Evolutionary conservation across 2,329 filamentous ascomycete genomes (phyloP).

Genomic region (Lizonia empirigonia): DNA sequence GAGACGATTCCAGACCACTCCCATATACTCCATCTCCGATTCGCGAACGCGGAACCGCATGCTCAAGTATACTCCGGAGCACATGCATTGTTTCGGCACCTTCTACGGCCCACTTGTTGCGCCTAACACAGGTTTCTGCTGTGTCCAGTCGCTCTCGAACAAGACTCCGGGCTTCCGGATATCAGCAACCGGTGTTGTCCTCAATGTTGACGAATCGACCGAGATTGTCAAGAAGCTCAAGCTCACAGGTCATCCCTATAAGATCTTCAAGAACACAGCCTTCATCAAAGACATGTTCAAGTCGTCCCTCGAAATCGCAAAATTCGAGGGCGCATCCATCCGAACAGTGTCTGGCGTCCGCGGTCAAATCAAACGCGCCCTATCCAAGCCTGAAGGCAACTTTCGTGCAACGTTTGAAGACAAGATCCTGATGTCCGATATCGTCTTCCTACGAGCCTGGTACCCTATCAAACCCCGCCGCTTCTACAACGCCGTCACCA

Average conservation of each 20-base stretch:
- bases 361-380: conserved; percentile 94
- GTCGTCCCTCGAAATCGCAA: conserved; percentile 89
- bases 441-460: conserved; percentile 96
- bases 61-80: conserved; percentile 98
- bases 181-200: conserved; percentile 88
- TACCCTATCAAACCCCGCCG: conserved; percentile 93
- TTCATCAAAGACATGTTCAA: conserved; percentile 99
- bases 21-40: conserved; percentile 94
- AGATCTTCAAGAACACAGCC: conserved; percentile 99
- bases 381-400: conserved; percentile 91
- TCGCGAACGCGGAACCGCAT: conserved; percentile 92
- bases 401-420: conserved; percentile 98
- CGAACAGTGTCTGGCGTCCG: conserved; percentile 94
- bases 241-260: conserved; percentile 89
- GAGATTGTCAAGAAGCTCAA: conserved; percentile 99
- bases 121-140: conserved; percentile 94
- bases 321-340: conserved; percentile 95
- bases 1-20: conserved; percentile 90
- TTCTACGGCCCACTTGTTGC: conserved; percentile 95
- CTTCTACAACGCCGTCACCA: conserved; percentile 96
- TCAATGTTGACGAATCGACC: conserved; percentile 91
- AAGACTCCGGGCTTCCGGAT: conserved; percentile 90
- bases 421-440: conserved; percentile 95
- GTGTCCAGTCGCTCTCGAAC: conserved; percentile 85
- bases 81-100: conserved; percentile 98